Evolutionary conservation across 2,329 filamentous ascomycete species (phyloP).

Genomic region (Corinectria fuckeliana): DNA sequence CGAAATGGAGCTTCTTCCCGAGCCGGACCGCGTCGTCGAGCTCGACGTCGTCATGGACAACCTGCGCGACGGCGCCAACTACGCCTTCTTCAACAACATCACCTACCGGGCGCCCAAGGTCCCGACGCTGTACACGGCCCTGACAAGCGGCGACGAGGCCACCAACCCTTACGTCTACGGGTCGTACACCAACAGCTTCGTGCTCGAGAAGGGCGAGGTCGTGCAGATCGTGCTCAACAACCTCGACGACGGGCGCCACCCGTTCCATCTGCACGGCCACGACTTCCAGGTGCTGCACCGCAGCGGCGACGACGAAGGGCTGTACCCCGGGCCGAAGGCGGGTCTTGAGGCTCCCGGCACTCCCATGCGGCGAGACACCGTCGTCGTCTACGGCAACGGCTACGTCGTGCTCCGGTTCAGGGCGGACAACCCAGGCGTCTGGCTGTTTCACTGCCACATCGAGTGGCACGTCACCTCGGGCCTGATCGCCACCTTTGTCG

Average conservation of each 20-base stretch:
- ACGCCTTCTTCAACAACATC: constrained; percentile 77
- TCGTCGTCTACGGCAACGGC: constrained; percentile 69
- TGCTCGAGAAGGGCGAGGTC: constrained; percentile 71
- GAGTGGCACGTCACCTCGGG: constrained; percentile 77
- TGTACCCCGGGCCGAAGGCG: constrained; percentile 57
- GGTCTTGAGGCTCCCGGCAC: constrained; percentile 56
- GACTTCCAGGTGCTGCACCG: constrained; percentile 73
- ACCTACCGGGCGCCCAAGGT: constrained; percentile 79
- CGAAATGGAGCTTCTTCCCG: constrained; percentile 62
- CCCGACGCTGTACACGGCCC: constrained; percentile 78
- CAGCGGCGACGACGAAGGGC: constrained; percentile 62
- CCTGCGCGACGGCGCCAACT: constrained; percentile 65
- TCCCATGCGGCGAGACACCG: constrained; percentile 73
- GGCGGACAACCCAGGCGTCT: constrained; percentile 72
- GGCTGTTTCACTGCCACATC: constrained; percentile 82
- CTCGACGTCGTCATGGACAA: constrained; percentile 70
- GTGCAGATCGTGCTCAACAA: constrained; percentile 82
- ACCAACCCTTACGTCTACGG: constrained; percentile 70
- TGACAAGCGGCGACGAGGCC: constrained; percentile 67
- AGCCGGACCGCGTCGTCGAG: constrained; percentile 68
- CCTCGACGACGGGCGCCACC: constrained; percentile 72
- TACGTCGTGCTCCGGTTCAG: constrained; percentile 73
- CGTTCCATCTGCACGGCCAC: constrained; percentile 81
- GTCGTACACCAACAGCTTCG: constrained; percentile 67
- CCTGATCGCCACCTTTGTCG: constrained; percentile 69